phyloP scores from a whole-genome alignment of 225 moss, liverwort and hornwort genomes.

The Lunularia cruciata region DNA sequence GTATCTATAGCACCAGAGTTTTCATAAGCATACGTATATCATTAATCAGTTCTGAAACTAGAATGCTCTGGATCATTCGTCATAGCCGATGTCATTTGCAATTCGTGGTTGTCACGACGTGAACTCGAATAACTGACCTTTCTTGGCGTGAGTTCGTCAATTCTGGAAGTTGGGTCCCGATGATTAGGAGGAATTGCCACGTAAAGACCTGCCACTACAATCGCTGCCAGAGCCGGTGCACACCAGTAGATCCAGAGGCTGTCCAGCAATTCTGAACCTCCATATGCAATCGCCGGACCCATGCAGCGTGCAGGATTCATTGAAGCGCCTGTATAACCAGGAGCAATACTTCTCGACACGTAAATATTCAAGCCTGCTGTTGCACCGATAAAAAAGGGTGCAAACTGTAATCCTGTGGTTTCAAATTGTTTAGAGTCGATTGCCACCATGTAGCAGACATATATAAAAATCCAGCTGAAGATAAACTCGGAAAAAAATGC shows the following conservation, averaged over 20 bases:
- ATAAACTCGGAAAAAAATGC: slow-evolving; percentile 38
- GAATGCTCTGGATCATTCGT: no score
- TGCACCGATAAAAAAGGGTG: neutral
- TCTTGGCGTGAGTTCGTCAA: no score
- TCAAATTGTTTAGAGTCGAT: slow-evolving; percentile 5
- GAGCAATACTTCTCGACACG: slow-evolving; percentile 10
- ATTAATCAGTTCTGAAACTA: no score
- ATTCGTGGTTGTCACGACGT: no score
- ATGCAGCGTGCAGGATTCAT: slow-evolving; percentile 42
- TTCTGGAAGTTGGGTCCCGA: neutral
- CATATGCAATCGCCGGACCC: slow-evolving; percentile 37
- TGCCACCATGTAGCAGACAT: slow-evolving; percentile 18
- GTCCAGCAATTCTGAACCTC: slow-evolving; percentile 27
- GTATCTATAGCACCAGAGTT: no score
- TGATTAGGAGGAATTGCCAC: slow-evolving; percentile 21
- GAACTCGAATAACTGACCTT: no score
- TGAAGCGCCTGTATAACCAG: slow-evolving; percentile 34
- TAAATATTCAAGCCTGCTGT: slow-evolving; percentile 24
- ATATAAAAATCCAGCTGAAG: slow-evolving; percentile 36
- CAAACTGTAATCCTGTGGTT: slow-evolving; percentile 5
- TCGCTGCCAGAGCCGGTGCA: slow-evolving; percentile 29
- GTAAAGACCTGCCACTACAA: slow-evolving; percentile 19
- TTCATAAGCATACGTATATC: no score
- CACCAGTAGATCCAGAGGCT: slow-evolving; percentile 21
- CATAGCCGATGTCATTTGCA: no score